Conservation (phyloP, 495 filamentous ascomycete species). For the Hypoxylon trugodes region DNA sequence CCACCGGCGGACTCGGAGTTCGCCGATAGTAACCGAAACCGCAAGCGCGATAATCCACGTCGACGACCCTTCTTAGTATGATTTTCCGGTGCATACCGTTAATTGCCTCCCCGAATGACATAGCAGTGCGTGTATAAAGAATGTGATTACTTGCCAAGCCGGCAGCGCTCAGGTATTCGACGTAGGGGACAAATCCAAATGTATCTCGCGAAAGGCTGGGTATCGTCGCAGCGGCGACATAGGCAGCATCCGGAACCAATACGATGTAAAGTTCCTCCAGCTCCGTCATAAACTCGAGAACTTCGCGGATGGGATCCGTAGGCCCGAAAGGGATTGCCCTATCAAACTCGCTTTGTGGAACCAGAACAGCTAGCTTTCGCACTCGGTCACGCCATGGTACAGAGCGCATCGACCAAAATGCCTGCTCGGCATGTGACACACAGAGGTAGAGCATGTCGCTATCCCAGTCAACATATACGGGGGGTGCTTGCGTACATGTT, state of each 20-base stretch:
- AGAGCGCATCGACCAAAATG: conserved; percentile 29
- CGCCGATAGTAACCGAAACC: conserved; percentile 24
- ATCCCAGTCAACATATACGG: conserved; percentile 29
- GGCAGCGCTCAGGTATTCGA: conserved; percentile 23
- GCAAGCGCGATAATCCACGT: conserved; percentile 23
- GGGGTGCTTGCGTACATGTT: neutral
- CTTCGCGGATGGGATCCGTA: conserved; percentile 25
- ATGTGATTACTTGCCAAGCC: conserved; percentile 23
- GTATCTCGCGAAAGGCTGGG: conserved; percentile 8
- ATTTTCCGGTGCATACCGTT: neutral
- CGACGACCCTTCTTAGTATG: conserved; percentile 28
- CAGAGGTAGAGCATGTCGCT: conserved; percentile 36
- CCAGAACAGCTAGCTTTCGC: conserved; percentile 24
- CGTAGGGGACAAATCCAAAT: conserved; percentile 32
- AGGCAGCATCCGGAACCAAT: neutral
- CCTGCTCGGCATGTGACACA: conserved; percentile 26
- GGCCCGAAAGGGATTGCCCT: conserved; percentile 32
- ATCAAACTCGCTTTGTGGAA: conserved; percentile 26
- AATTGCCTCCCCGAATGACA: conserved; percentile 24
- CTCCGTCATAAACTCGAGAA: conserved; percentile 14
- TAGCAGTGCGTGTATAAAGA: conserved; percentile 24
- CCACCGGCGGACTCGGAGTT: neutral
- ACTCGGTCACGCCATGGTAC: conserved; percentile 18
- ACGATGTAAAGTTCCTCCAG: conserved; percentile 31
- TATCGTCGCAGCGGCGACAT: neutral